phyloP scores from a whole-genome alignment of 306 rosid genomes.

The Vigna hirtella region DNA sequence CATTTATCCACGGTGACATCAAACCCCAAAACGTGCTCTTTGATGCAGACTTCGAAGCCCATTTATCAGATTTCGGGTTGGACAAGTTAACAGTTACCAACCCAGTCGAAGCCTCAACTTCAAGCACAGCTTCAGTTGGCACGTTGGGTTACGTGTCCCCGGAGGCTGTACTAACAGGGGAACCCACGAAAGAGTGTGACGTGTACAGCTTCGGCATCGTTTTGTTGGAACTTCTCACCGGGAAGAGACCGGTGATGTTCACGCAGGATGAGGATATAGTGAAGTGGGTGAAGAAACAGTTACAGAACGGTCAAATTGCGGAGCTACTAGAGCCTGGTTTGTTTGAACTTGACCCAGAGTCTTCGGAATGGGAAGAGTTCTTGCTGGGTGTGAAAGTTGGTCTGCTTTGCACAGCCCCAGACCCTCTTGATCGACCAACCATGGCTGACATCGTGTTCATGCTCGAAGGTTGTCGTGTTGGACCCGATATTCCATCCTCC shows the following conservation, averaged over 20 bases:
- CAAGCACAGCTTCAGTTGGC: conserved; percentile 4
- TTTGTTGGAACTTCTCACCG: conserved; percentile 11
- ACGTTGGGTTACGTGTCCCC: conserved; percentile 19
- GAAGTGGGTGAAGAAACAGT: conserved; percentile 21
- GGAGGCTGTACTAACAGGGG: not conserved
- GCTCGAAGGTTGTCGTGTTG: conserved; percentile 34
- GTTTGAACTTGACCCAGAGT: conserved; percentile 20
- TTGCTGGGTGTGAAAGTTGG: conserved; percentile 25
- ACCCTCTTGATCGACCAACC: conserved; percentile 24
- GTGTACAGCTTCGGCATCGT: conserved; percentile 29
- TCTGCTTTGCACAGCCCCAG: conserved; percentile 14
- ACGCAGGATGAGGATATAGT: conserved; percentile 20
- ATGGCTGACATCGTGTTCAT: conserved; percentile 24
- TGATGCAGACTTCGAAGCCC: conserved; percentile 23
- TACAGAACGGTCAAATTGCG: conserved; percentile 13
- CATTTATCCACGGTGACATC: not conserved
- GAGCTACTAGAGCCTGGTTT: conserved; percentile 15
- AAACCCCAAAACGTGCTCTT: conserved; percentile 15
- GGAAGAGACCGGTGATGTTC: conserved; percentile 23
- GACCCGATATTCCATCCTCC: conserved; percentile 1
- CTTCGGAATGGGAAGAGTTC: conserved; percentile 26
- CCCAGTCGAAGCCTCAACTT: conserved; percentile 12
- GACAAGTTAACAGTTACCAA: not conserved
- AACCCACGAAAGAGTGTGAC: conserved; percentile 18
- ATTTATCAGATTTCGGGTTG: conserved; percentile 25